Evolutionary conservation across 2,329 filamentous ascomycete species (phyloP).

Genomic region (Teratosphaeria pseudoeucalypti): DNA sequence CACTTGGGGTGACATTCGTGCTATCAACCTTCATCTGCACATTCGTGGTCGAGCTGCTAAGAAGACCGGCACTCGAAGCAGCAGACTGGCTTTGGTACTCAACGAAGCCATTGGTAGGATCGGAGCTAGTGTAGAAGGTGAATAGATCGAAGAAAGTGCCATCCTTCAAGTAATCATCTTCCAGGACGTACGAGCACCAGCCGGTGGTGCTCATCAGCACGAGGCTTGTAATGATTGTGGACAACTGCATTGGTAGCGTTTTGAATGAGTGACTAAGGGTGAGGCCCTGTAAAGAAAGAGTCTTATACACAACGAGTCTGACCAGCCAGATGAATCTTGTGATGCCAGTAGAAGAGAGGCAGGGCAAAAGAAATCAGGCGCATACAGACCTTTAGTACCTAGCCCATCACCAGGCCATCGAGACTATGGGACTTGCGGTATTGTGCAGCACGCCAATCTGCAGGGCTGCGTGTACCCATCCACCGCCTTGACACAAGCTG

Average conservation of each 20-base stretch:
- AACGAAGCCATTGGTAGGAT: constrained; percentile 69
- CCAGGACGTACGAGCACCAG: constrained; percentile 26
- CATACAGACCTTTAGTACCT: neutral
- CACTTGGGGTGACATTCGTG: constrained; percentile 33
- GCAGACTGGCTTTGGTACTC: constrained; percentile 52
- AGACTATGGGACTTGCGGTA: neutral
- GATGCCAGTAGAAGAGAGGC: neutral
- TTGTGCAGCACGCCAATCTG: neutral
- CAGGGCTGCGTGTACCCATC: neutral
- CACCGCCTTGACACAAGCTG: neutral
- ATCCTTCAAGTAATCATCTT: constrained; percentile 37
- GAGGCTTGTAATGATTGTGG: constrained; percentile 5
- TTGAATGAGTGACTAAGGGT: constrained; percentile 8
- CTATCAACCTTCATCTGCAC: constrained; percentile 27
- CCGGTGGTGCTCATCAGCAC: constrained; percentile 15
- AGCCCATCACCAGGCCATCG: neutral
- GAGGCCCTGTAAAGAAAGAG: neutral
- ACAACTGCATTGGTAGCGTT: constrained; percentile 2
- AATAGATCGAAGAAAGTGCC: constrained; percentile 44
- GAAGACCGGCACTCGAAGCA: constrained; percentile 31
- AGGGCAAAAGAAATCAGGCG: neutral
- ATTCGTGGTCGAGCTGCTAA: constrained; percentile 12
- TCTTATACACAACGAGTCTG: neutral
- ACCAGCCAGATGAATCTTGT: neutral
- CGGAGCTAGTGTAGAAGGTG: constrained; percentile 41